phyloP scores from a whole-genome alignment of 495 filamentous ascomycete genomes.

The Chlorociboria aeruginascens region DNA sequence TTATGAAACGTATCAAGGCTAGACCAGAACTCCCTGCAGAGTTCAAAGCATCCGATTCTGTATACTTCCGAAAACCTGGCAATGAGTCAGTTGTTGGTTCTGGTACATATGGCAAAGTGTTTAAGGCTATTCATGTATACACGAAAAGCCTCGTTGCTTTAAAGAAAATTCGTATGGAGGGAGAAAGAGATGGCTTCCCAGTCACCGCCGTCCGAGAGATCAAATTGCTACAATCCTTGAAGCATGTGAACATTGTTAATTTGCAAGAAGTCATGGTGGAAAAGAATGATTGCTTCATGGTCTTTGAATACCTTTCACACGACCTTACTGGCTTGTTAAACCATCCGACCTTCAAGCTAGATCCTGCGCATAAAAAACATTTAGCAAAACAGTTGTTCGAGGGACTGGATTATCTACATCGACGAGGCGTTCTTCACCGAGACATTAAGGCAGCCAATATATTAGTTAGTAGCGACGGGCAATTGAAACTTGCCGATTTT shows the following conservation, averaged over 20 bases:
- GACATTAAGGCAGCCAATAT: constrained; percentile 97
- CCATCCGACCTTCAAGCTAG: constrained; percentile 84
- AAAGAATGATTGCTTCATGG: constrained; percentile 98
- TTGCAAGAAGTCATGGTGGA: constrained; percentile 96
- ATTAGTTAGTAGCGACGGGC: constrained; percentile 74
- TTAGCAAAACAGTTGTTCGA: constrained; percentile 89
- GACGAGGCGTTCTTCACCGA: constrained; percentile 84
- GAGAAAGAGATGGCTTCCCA: constrained; percentile 93
- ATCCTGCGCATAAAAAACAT: constrained; percentile 82
- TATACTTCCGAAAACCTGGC: constrained; percentile 83
- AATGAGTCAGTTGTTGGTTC: constrained; percentile 92
- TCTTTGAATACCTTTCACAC: constrained; percentile 97
- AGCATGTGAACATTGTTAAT: constrained; percentile 80
- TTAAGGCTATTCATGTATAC: constrained; percentile 94
- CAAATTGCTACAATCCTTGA: constrained; percentile 89
- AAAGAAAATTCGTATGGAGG: constrained; percentile 92
- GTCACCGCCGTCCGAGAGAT: constrained; percentile 96
- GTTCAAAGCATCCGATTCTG: constrained; percentile 64
- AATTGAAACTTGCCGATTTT: constrained; percentile 92
- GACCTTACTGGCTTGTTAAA: constrained; percentile 83
- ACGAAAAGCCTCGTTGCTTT: constrained; percentile 83
- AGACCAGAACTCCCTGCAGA: constrained; percentile 59
- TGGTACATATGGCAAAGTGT: constrained; percentile 94
- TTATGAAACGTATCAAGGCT: constrained; percentile 56
- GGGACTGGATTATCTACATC: constrained; percentile 88